Conservation (phyloP, 805 yeast genomes). For the Candida oleophila region DNA sequence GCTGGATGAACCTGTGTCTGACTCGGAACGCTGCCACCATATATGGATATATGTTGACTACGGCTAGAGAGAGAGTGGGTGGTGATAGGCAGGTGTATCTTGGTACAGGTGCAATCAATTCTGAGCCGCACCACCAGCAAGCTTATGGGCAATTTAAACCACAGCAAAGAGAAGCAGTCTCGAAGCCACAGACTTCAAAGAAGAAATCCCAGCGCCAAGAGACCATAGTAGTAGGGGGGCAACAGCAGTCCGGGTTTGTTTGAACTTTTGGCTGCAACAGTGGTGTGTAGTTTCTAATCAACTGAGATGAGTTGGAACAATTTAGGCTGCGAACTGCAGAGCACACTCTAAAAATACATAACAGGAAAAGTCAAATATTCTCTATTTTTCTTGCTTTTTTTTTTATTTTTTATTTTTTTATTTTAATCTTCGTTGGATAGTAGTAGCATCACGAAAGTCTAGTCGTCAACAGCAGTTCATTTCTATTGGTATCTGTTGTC, state of each 20-base stretch:
- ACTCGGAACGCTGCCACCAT: constrained; percentile 85
- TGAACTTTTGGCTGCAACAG: no score
- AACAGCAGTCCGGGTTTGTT: not conserved
- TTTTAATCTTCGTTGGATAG: no score
- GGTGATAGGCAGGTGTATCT: not conserved
- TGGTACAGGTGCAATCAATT: not conserved
- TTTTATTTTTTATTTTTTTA: no score
- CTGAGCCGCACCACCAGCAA: not conserved
- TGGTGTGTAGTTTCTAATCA: no score
- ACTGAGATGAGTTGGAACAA: no score
- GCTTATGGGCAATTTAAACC: not conserved
- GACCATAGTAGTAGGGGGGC: not conserved
- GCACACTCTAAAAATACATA: no score
- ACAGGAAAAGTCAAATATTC: no score
- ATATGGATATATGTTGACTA: constrained; percentile 37
- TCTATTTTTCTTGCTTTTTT: no score
- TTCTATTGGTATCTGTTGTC: no score
- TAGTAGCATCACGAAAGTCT: no score
- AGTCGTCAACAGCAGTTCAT: no score
- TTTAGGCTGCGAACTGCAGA: no score
- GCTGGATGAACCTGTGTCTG: constrained; percentile 84
- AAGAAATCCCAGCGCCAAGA: not conserved
- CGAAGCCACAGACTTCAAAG: not conserved
- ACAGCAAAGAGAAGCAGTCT: not conserved
- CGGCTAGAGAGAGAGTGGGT: constrained; percentile 16